phyloP scores from a whole-genome alignment of 495 filamentous ascomycete species.

The Penicillium daleae region DNA sequence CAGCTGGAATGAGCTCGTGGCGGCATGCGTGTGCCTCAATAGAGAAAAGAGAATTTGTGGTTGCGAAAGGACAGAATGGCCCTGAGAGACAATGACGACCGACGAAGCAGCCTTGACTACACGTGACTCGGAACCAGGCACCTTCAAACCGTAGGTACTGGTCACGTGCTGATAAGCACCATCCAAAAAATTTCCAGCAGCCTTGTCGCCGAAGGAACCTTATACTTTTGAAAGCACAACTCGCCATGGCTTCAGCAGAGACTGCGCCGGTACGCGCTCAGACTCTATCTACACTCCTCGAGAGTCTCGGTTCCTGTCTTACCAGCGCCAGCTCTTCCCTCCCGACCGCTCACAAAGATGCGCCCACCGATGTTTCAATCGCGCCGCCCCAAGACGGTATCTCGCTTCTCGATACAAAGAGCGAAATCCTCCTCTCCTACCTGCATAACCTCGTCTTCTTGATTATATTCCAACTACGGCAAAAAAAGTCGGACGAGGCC shows the following conservation, averaged over 20 bases:
- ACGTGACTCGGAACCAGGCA: slow-evolving; percentile 11
- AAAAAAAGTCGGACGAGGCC: slow-evolving; percentile 40
- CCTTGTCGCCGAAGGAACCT: not conserved
- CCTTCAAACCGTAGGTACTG: not conserved
- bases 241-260: slow-evolving; percentile 33
- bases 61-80: slow-evolving; percentile 22
- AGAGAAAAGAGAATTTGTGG: not conserved
- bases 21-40: not conserved
- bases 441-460: slow-evolving; percentile 92
- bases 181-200: slow-evolving; percentile 35
- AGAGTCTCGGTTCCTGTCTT: slow-evolving; percentile 66
- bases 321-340: slow-evolving; percentile 62
- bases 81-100: slow-evolving; percentile 13
- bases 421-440: slow-evolving; percentile 93
- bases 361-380: slow-evolving; percentile 47
- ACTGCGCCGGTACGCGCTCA: slow-evolving; percentile 29
- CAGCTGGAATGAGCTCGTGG: not conserved
- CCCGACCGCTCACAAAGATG: slow-evolving; percentile 50
- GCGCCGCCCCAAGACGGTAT: slow-evolving; percentile 80
- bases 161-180: slow-evolving; percentile 47
- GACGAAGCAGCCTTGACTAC: not conserved
- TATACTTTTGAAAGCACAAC: slow-evolving; percentile 11
- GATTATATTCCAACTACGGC: slow-evolving; percentile 78
- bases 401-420: slow-evolving; percentile 92
- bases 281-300: slow-evolving; percentile 59